These are phyloP conservation scores for Yamadazyma triangularis DNA, from an alignment of 1,139 yeast genomes.

Conservation along the genomic window DNA sequence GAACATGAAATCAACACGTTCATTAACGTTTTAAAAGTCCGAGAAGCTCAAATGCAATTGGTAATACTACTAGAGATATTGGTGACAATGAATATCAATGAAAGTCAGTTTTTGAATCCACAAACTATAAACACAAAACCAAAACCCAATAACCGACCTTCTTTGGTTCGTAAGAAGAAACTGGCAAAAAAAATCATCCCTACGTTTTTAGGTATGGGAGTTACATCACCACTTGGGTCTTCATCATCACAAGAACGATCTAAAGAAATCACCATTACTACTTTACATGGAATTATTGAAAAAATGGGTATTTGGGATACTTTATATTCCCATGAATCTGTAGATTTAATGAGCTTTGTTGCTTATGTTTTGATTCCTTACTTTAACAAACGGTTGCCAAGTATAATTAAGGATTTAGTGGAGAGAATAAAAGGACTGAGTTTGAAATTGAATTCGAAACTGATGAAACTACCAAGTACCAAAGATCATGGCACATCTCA, in stretches of 20 bases:
- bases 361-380: slow-evolving; percentile 54
- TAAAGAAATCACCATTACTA: slow-evolving; percentile 15
- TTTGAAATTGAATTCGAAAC: slow-evolving; percentile 21
- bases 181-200: slow-evolving; percentile 29
- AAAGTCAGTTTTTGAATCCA: slow-evolving; percentile 18
- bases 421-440: slow-evolving; percentile 48
- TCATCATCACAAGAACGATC: slow-evolving; percentile 2
- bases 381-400: slow-evolving; percentile 46
- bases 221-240: slow-evolving; percentile 3
- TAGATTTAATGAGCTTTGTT: slow-evolving; percentile 43
- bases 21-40: slow-evolving; percentile 43
- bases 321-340: slow-evolving; percentile 28
- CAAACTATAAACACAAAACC: not conserved
- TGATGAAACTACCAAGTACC: too few relatives aligned
- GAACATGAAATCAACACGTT: slow-evolving; percentile 9
- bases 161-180: slow-evolving; percentile 34
- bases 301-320: slow-evolving; percentile 55
- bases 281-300: slow-evolving; percentile 45
- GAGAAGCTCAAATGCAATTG: slow-evolving; percentile 69
- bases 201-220: slow-evolving; percentile 41
- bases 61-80: slow-evolving; percentile 50
- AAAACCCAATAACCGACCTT: slow-evolving; percentile 25
- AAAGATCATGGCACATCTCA: not conserved
- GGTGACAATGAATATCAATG: slow-evolving; percentile 19
- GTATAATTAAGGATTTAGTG: slow-evolving; percentile 42